A percentile compares a stretch with the other conserved stretches of the same genome.
Conservation (phyloP, 2,329 filamentous ascomycete species). For the Penicillium sp. region DNA sequence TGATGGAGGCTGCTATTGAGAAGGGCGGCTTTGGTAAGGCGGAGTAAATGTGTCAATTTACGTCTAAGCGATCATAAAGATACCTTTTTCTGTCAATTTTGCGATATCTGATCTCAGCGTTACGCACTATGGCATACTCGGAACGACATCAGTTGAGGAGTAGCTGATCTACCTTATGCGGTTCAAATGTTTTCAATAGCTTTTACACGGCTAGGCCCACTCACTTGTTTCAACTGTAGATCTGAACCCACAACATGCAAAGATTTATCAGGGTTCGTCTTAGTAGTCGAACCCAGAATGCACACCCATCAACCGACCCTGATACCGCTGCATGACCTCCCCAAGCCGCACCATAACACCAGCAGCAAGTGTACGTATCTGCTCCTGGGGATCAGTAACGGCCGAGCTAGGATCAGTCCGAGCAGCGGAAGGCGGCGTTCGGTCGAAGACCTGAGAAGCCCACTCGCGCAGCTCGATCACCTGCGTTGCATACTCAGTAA, state of each 20-base stretch:
- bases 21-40: conserved; percentile 56
- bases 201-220: too few species aligned
- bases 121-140: background rate
- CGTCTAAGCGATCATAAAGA: background rate
- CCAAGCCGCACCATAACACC: conserved; percentile 74
- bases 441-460: conserved; percentile 72
- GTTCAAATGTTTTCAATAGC: background rate
- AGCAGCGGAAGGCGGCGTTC: conserved; percentile 47
- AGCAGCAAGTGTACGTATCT: conserved; percentile 60
- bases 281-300: conserved; percentile 48
- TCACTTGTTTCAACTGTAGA: background rate
- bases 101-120: background rate
- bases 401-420: conserved; percentile 57
- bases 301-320: conserved; percentile 71
- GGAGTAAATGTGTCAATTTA: conserved; percentile 16
- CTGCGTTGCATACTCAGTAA: conserved; percentile 68
- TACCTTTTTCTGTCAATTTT: conserved; percentile 1
- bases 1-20: conserved; percentile 83
- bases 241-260: background rate
- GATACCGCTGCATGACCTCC: conserved; percentile 79
- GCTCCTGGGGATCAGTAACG: conserved; percentile 45
- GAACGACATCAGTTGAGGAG: background rate
- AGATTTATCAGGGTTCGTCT: background rate
- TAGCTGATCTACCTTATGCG: background rate
- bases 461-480: conserved; percentile 84